Evolutionary conservation across 768 basidiomycete species (phyloP), one percentile per base, ranked within the genome.

Genomic region (Glaciozyma antarctica): DNA sequence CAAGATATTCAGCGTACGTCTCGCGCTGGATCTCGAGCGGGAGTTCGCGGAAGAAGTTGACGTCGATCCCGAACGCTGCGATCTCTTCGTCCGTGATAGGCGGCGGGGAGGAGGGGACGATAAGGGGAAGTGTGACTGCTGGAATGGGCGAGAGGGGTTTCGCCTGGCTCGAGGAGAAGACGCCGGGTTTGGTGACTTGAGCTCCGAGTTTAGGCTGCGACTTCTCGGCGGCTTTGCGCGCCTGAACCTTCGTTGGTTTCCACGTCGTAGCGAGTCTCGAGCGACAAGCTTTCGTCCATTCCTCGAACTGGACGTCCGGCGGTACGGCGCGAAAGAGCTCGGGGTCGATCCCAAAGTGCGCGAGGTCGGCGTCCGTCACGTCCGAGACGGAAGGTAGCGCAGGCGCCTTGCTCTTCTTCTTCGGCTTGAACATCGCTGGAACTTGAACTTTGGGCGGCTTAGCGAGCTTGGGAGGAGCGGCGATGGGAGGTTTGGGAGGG

Each of bases 271-370:
- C 26, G 47, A 17, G 62, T 57, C 70, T 75, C 13, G 5, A 9
- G 57, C 61, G n/a, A 61, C 62, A 49, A 65, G 71, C 55, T 65
- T 70, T 77, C n/a, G 82, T 78, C 34, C 93, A 77, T 66, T 88
- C 85, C 72, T 94, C 90, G 58, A 83, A 81, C 73, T 90, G 87
- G 51, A 90, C 74, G 28, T 83, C 80, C 1, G 76, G 75, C 0
- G 89, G 90, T 4, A 97, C 75, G 41, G 76, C 78, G 0, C 76
- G 77, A 71, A 88, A 92, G 9, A 88, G 84, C 10, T 81, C 82
- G 0, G 84, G 84, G 73, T 92, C 90, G 72, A 97, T 83, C 16
- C 81, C 83, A 28, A 92, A 79, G 45, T 81, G 79, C 19, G 72
- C 76, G 48, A 95, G 79, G 71, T 89, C 84, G 3, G 75, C 78